A percentile compares a stretch with the other conserved stretches of the same genome.
Evolutionary conservation across 78 protist genomes (phyloP).

Genomic region (Dictyostelium purpureum): DNA sequence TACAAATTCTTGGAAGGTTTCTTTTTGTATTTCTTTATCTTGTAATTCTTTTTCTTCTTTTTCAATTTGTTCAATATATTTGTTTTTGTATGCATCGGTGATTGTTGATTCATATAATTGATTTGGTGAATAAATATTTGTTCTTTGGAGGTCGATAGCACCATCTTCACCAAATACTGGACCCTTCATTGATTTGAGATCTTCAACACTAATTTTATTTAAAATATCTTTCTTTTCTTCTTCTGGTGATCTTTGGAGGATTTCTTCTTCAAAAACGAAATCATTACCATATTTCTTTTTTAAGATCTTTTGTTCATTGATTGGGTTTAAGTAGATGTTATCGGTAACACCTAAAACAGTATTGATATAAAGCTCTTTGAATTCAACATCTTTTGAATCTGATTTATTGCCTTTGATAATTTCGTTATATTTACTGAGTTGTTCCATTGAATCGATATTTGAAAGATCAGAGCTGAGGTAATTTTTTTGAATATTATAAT

Average conservation of each 20-base stretch:
- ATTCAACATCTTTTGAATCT: background rate
- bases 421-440: background rate
- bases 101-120: background rate
- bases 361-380: background rate
- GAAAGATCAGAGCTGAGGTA: background rate
- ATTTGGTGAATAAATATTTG: constrained; percentile 9
- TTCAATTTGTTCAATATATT: background rate
- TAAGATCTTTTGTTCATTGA: background rate
- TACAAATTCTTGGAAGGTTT: background rate
- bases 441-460: background rate
- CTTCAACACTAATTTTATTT: too few relatives aligned
- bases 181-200: background rate
- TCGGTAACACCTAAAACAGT: background rate
- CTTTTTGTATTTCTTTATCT: background rate
- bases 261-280: background rate
- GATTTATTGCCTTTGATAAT: background rate
- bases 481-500: background rate
- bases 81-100: background rate
- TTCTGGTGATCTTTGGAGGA: too few relatives aligned
- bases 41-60: background rate
- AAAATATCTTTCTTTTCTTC: too few relatives aligned
- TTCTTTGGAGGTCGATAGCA: background rate
- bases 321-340: background rate
- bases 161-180: constrained; percentile 12
- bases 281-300: background rate